These are phyloP conservation scores for Ogataea pini DNA, from an alignment of 805 yeast species.

Conservation along the genomic window DNA sequence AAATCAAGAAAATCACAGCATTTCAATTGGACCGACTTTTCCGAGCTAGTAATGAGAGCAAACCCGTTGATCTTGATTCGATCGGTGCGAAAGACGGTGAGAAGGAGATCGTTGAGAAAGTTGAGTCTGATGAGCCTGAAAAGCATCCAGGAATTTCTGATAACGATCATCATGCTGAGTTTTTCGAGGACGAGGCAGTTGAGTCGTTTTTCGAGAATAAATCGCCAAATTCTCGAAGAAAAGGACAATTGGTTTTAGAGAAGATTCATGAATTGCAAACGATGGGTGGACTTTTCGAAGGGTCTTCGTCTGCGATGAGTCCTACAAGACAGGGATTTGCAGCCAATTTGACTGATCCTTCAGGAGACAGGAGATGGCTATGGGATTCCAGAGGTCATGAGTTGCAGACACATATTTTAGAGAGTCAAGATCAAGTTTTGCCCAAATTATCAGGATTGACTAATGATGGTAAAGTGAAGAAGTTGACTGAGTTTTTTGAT, in stretches of 20 bases:
- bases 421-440: slow-evolving; percentile 17
- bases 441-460: slow-evolving; percentile 19
- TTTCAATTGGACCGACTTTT: slow-evolving; percentile 79
- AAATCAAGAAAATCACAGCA: slow-evolving; percentile 86
- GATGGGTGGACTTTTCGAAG: slow-evolving; percentile 11
- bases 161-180: slow-evolving; percentile 6
- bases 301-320: slow-evolving; percentile 4
- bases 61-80: slow-evolving; percentile 23
- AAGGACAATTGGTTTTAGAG: slow-evolving; percentile 27
- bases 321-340: slow-evolving; percentile 6
- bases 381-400: slow-evolving; percentile 29
- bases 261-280: slow-evolving; percentile 27
- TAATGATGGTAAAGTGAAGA: slow-evolving; percentile 52
- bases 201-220: slow-evolving; percentile 2
- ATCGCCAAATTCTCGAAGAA: slow-evolving; percentile 18
- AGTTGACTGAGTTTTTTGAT: slow-evolving; percentile 67
- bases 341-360: slow-evolving; percentile 1
- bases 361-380: slow-evolving; percentile 18
- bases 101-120: slow-evolving; percentile 14
- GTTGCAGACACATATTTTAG: slow-evolving; percentile 24
- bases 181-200: neutral
- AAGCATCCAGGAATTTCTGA: slow-evolving; percentile 18
- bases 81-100: slow-evolving; percentile 26
- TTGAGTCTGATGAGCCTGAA: slow-evolving; percentile 14
- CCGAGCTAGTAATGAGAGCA: slow-evolving; percentile 42